Evolutionary conservation across 78 protist genomes (phyloP).

Genomic region (Isochrysis galbana): DNA sequence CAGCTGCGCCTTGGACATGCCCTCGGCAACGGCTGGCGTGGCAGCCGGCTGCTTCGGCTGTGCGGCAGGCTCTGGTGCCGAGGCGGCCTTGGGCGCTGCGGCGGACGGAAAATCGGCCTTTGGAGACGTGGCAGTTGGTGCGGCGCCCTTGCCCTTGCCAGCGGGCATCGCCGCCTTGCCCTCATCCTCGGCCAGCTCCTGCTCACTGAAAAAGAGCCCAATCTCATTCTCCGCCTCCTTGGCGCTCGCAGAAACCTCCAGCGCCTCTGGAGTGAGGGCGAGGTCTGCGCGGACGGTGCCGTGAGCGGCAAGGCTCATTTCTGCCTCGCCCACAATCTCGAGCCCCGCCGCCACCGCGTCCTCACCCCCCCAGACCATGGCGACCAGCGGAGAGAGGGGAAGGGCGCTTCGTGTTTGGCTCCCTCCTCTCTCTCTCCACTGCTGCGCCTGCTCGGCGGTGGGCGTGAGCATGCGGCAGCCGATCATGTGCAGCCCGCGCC

Average conservation of each 20-base stretch:
- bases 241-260: neutral
- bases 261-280: no score
- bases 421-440: no score
- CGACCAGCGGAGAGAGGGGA: neutral
- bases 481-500: neutral
- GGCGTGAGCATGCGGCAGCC: neutral
- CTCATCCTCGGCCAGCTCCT: neutral
- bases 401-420: no score
- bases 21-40: no score
- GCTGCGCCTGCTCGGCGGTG: neutral
- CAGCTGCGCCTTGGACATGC: neutral
- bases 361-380: neutral
- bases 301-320: no score
- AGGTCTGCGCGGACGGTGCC: no score
- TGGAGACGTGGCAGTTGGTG: neutral
- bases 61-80: no score
- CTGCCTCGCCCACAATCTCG: neutral
- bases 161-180: neutral
- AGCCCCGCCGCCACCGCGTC: neutral
- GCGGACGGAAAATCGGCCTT: neutral
- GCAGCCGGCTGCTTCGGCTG: no score
- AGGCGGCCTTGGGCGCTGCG: no score
- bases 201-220: neutral
- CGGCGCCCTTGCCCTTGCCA: neutral
- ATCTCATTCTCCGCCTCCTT: neutral